Evolutionary conservation across 352 stramenopile species (phyloP).

Genomic region (Pythium grandisporangium): DNA sequence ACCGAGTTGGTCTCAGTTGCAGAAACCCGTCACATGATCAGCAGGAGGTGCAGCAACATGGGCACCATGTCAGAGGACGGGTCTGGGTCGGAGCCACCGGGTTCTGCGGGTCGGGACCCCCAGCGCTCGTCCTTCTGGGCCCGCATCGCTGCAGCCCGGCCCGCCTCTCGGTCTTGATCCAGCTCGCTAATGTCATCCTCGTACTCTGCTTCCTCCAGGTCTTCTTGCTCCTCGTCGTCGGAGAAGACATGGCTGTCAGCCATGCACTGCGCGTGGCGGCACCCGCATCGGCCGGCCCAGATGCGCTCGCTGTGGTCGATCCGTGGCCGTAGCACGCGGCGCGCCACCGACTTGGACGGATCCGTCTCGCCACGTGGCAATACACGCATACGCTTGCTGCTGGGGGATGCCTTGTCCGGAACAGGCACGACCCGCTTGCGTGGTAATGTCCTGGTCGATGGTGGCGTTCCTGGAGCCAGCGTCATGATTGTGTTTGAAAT

Average conservation of each 20-base stretch:
- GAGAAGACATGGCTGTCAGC: conserved; percentile 12
- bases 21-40: conserved; percentile 7
- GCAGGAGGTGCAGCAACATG: conserved; percentile 12
- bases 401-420: too few relatives aligned
- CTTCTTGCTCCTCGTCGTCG: background rate
- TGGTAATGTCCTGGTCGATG: too few relatives aligned
- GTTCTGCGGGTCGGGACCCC: too few relatives aligned
- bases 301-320: conserved; percentile 8
- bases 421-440: too few relatives aligned
- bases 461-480: too few relatives aligned
- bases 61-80: conserved; percentile 9
- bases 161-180: background rate
- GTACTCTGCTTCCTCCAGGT: background rate
- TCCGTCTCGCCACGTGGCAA: too few relatives aligned
- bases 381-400: too few relatives aligned
- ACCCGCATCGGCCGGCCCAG: conserved; percentile 11
- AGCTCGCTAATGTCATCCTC: background rate
- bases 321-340: conserved; percentile 4
- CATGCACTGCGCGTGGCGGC: conserved; percentile 8
- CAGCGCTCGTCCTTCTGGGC: too few relatives aligned
- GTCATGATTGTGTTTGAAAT: too few relatives aligned
- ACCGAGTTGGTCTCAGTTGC: too few relatives aligned
- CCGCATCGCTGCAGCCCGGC: too few relatives aligned
- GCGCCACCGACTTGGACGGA: background rate
- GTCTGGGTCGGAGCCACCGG: too few relatives aligned